Evolutionary conservation across 305 asterid species (phyloP).

Genomic region (Ajuga reptans): DNA sequence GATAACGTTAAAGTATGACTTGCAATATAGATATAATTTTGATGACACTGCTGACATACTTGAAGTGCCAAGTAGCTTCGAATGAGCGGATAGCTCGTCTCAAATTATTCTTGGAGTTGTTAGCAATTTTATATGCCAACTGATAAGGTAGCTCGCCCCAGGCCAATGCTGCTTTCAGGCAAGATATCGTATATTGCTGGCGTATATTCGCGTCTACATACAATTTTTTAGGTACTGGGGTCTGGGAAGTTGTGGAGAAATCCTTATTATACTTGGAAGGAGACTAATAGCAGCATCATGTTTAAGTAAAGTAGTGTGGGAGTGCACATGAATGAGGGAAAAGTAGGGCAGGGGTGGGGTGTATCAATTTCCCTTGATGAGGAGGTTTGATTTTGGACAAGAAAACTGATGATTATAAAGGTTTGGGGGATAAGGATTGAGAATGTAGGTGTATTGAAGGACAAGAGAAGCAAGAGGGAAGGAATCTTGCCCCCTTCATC

Average conservation of each 20-base stretch:
- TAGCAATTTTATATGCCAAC: slow-evolving; percentile 56
- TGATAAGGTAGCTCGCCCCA: slow-evolving; percentile 42
- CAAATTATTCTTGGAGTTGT: slow-evolving; percentile 65
- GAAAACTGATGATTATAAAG: background rate
- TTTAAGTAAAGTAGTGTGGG: too few relatives aligned
- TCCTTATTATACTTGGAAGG: too few relatives aligned
- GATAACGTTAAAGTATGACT: background rate
- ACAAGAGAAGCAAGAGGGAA: slow-evolving; percentile 9
- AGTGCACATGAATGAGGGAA: background rate
- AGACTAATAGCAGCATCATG: too few relatives aligned
- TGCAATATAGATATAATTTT: background rate
- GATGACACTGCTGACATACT: slow-evolving; percentile 32
- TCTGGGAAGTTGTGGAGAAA: too few relatives aligned
- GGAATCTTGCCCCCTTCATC: slow-evolving; percentile 16
- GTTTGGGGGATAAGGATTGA: background rate
- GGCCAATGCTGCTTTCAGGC: too few relatives aligned
- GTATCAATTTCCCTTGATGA: background rate
- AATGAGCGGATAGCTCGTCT: slow-evolving; percentile 89
- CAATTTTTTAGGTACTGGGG: too few relatives aligned
- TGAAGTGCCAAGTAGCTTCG: slow-evolving; percentile 78
- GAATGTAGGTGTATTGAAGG: background rate
- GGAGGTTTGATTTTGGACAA: slow-evolving; percentile 9
- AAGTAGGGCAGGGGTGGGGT: background rate
- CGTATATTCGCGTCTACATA: too few relatives aligned
- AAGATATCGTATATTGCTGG: too few relatives aligned